Percentiles rank a stretch among this genome's conserved stretches.
phyloP scores from a whole-genome alignment of 1,284 basidiomycete genomes.

The Amylostereum areolatum region DNA sequence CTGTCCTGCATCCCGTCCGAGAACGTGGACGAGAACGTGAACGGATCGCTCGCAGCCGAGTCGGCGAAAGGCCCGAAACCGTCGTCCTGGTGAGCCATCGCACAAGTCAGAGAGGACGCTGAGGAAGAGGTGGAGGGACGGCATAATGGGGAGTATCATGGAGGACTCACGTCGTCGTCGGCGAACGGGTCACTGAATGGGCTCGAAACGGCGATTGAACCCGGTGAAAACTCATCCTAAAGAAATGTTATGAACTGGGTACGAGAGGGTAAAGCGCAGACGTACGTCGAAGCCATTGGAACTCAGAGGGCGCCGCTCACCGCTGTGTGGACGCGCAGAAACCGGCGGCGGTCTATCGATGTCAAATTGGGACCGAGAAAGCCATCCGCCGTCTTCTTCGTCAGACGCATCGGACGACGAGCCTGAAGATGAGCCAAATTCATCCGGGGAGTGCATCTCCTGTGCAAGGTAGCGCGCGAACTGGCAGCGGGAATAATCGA shows the following conservation, averaged over 20 bases:
- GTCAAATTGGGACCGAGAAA: slow-evolving; percentile 67
- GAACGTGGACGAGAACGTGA: slow-evolving; percentile 52
- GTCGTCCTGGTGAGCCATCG: slow-evolving; percentile 36
- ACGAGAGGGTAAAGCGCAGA: background rate
- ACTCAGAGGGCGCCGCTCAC: slow-evolving; percentile 46
- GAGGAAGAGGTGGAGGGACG: background rate
- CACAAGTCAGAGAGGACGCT: slow-evolving; percentile 1
- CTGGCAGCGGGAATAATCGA: slow-evolving; percentile 27
- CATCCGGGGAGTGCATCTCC: slow-evolving; percentile 60
- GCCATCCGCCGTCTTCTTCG: slow-evolving; percentile 72
- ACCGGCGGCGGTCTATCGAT: slow-evolving; percentile 47
- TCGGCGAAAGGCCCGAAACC: slow-evolving; percentile 74
- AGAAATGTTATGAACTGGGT: background rate
- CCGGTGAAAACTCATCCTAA: slow-evolving; percentile 27
- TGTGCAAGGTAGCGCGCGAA: slow-evolving; percentile 71
- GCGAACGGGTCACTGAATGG: slow-evolving; percentile 17
- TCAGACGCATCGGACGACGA: slow-evolving; percentile 42
- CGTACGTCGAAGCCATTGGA: slow-evolving; percentile 56
- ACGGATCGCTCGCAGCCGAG: slow-evolving; percentile 49
- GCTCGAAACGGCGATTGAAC: slow-evolving; percentile 7
- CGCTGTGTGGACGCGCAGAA: slow-evolving; percentile 40
- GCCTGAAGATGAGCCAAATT: slow-evolving; percentile 39
- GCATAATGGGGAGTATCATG: too few relatives aligned
- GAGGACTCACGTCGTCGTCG: slow-evolving; percentile 42
- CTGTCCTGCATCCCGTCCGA: slow-evolving; percentile 52